Evolutionary conservation across 2,329 filamentous ascomycete species (phyloP).

Genomic region (Balansia obtecta): DNA sequence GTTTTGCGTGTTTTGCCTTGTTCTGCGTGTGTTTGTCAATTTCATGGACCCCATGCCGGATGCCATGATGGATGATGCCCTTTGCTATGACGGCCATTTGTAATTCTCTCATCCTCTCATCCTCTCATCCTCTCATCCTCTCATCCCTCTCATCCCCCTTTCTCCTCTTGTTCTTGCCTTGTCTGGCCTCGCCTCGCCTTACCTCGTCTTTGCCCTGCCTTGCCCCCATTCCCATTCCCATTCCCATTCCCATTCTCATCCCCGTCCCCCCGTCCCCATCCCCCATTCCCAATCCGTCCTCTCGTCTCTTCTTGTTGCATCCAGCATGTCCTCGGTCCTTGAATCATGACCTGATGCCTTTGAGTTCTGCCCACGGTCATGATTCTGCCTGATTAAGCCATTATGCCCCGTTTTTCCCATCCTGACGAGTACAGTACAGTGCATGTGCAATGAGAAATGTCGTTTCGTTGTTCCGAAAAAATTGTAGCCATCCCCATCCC

Average conservation of each 20-base stretch:
- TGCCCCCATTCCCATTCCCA: not conserved
- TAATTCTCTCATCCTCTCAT: not conserved
- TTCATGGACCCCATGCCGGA: not conserved
- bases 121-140: not conserved
- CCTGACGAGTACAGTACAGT: constrained; percentile 8
- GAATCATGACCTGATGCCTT: constrained; percentile 5
- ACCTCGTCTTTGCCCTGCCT: not conserved
- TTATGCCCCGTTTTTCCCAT: constrained; percentile 10
- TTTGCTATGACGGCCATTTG: constrained; percentile 1
- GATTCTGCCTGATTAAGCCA: constrained; percentile 9
- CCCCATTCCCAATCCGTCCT: not conserved
- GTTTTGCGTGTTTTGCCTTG: not conserved
- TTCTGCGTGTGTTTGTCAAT: not conserved
- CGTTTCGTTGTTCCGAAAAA: constrained; percentile 9
- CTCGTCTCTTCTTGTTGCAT: not conserved
- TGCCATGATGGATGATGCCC: too few species aligned
- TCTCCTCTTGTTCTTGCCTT: not conserved
- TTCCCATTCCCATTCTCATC: not conserved
- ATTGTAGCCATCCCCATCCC: constrained; percentile 16
- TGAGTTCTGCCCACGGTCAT: constrained; percentile 4
- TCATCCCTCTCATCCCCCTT: not conserved
- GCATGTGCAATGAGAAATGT: constrained; percentile 8
- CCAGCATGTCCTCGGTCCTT: constrained; percentile 1
- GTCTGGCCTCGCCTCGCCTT: not conserved
- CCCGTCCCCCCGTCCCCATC: too few species aligned